Evolutionary conservation across 371 early-diverging fungal genomes (phyloP), one percentile per base, ranked within the genome.

Genomic region (Entomophthora muscae): DNA sequence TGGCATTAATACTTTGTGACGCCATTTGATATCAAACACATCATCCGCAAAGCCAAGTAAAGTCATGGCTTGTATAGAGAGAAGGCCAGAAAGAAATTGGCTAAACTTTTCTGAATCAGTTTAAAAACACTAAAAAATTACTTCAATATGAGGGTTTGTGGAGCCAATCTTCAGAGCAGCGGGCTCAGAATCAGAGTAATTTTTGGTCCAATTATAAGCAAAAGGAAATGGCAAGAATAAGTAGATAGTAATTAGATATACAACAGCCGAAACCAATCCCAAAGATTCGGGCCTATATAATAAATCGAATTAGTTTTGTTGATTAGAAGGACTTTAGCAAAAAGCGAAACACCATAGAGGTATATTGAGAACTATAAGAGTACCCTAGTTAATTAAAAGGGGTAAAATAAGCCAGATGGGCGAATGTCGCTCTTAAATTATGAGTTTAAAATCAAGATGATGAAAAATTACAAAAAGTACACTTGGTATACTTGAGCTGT

Each of bases 21-120:
- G 74, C 98, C 99, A 98, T 32, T 89, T 76, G 57, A 98, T 85
- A 71, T 96, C 90, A 63, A 98, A 79, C 22, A 97, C 90, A 73
- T 98, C 99, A 74, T 98, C 99, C 28, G 93, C 91, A 70, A 98
- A 98, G 7, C 99, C 99, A 56, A 98, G 77, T 29, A 98, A 83
- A 1, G 91, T 84, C 95, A 96, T 98, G 56, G 86, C 86, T 67
- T 88, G 88, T 56, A 95, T 76, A 21, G 93, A 85, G 22, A 98
- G 73, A 2, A 98, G 72, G 2, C 89, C 93, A 2, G 91, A 85
- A 22, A 96, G 71, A 32, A 88, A 86, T 71, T 90, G 88, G 17
- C 86, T 90, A 23, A 98, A 76, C 83, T 89, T 65, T 22, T 28
- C 23, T 27, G 33, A 27, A 51, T 54, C 32, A 53, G 63, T 53